phyloP scores from a whole-genome alignment of 352 stramenopile species.

The Phytophthora pinifolia region DNA sequence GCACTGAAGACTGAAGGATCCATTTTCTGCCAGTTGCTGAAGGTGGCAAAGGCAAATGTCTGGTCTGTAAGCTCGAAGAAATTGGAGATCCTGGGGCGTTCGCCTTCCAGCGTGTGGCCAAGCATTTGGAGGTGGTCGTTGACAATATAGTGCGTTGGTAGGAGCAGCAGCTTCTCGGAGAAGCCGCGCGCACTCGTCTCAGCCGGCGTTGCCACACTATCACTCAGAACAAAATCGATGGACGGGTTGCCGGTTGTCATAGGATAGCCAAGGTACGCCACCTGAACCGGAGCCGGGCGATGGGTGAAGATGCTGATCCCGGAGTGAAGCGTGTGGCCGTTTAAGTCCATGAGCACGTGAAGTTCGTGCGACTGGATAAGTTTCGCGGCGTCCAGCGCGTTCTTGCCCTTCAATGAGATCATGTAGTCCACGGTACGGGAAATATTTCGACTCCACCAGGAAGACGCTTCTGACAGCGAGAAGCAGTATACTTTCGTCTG shows the following conservation, averaged over 20 bases:
- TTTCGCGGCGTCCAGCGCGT: slow-evolving; percentile 43
- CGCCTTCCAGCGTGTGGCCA: slow-evolving; percentile 42
- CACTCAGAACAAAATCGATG: slow-evolving; percentile 74
- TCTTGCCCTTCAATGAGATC: slow-evolving; percentile 64
- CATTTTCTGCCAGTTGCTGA: slow-evolving; percentile 91
- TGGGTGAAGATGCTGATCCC: slow-evolving; percentile 67
- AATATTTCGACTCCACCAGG: slow-evolving; percentile 87
- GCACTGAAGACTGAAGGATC: slow-evolving; percentile 66
- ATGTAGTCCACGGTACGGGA: slow-evolving; percentile 63
- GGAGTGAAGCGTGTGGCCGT: slow-evolving; percentile 82
- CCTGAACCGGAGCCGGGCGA: slow-evolving; percentile 64
- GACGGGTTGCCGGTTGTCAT: slow-evolving; percentile 61
- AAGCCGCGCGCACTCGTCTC: slow-evolving; percentile 44
- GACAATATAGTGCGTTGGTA: slow-evolving; percentile 79
- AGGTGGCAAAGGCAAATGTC: slow-evolving; percentile 74
- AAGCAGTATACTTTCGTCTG: slow-evolving; percentile 70
- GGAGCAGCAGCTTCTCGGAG: slow-evolving; percentile 71
- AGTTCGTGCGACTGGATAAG: slow-evolving; percentile 57
- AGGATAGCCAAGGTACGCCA: slow-evolving; percentile 76
- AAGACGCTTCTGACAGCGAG: slow-evolving; percentile 48
- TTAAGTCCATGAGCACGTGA: slow-evolving; percentile 82
- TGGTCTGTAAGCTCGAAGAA: slow-evolving; percentile 1
- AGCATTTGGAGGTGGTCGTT: slow-evolving; percentile 87
- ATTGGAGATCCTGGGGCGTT: slow-evolving; percentile 25
- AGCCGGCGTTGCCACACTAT: slow-evolving; percentile 51